These are phyloP conservation scores for Clarkia xantiana DNA, from an alignment of 345 rosid species.

Conservation along the genomic window DNA sequence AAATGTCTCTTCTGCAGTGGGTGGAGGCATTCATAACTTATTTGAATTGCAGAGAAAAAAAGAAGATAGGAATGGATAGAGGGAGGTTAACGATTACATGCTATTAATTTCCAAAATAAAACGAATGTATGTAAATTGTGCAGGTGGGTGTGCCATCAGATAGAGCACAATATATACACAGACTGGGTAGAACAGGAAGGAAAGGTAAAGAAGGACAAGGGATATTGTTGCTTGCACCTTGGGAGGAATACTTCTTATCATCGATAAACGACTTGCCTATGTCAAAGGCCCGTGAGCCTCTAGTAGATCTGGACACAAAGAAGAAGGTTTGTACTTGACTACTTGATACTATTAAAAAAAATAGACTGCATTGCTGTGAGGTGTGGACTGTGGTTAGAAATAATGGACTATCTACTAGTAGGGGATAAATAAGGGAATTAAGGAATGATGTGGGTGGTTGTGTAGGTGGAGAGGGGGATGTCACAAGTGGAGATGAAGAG, in stretches of 20 bases:
- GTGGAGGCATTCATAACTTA: neutral
- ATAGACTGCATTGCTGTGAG: too few species aligned
- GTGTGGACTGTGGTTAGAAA: too few species aligned
- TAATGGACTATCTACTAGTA: too few species aligned
- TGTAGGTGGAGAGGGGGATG: slow-evolving; percentile 56
- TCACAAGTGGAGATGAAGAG: slow-evolving; percentile 57
- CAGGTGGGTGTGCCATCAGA: slow-evolving; percentile 88
- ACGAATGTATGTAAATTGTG: neutral
- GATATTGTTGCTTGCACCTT: slow-evolving; percentile 61
- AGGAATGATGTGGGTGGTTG: too few species aligned
- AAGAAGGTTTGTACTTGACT: slow-evolving; percentile 39
- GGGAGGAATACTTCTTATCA: slow-evolving; percentile 85
- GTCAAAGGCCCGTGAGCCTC: slow-evolving; percentile 39
- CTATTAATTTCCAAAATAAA: too few species aligned
- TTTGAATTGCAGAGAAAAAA: too few species aligned
- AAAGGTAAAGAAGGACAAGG: slow-evolving; percentile 96
- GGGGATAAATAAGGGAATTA: too few species aligned
- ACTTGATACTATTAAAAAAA: neutral
- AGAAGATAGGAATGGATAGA: too few species aligned
- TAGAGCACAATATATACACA: slow-evolving; percentile 82
- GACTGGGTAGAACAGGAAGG: slow-evolving; percentile 95
- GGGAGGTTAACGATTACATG: too few species aligned
- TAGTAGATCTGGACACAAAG: slow-evolving; percentile 51
- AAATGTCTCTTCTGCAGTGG: neutral
- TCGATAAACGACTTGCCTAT: slow-evolving; percentile 78